Evolutionary conservation across 192 early-diverging fungal genomes (phyloP), one percentile per base, ranked within the genome.

Genomic region (Dispira simplex): DNA sequence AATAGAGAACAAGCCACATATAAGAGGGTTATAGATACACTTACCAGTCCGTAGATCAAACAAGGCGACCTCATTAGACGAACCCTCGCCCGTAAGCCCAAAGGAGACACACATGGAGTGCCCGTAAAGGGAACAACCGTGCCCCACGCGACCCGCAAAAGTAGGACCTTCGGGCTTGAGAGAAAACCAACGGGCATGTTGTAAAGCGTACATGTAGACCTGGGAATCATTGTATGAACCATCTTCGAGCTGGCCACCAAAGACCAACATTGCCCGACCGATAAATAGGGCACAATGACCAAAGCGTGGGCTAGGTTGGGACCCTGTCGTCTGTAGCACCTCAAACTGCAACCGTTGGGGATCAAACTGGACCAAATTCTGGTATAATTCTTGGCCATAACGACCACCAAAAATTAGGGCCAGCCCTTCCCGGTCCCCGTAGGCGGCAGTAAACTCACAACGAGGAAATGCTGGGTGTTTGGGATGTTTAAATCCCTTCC

Each of bases 251-350:
- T 73, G 71, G 32, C 77, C 77, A 48, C 77, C 77, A 73, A 78
- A 78, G 57, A 78, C 73, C 69, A 78, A 73, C 77, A 78, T 75
- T 32, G 77, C 73, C 53, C 73, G 73, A 11, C 77, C 71, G 26
- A 78, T 75, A 46, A 78, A 78, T 27, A 74, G 62, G 32, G 73
- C 73, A 10, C 71, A 57, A 28, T 78, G 77, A 59, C 73, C 73
- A 43, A 73, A 71, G 51, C 77, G 70, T 21, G 77, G 66, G 28
- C 58, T 58, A 8, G 77, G 77, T 8, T 73, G 44, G 20, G 62
- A 67, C 44, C 77, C 77, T 16, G 59, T 45, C 8, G 51, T 64
- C 12, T 64, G 25, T 39, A 64, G n/a, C 16, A 47, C 20, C 13
- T 21, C 12, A 28, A 53, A 53, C 12, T 52, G 16, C 14, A 52